A percentile compares a stretch with the other conserved stretches of the same genome.
Conservation (phyloP, 176 grass and related monocot genomes). For the Musa beccarii region DNA sequence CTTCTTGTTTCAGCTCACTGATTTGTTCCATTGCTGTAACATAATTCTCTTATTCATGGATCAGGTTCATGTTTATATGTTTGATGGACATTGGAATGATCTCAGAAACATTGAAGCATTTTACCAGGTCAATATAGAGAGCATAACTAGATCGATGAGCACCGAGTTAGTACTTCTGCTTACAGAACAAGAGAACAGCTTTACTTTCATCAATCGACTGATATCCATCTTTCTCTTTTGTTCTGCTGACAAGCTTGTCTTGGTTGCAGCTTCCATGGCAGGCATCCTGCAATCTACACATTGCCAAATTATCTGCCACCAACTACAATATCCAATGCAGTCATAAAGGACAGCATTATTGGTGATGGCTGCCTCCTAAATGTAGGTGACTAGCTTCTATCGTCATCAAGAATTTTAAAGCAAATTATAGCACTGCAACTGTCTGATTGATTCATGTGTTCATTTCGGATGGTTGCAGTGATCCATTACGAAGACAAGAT, state of each 20-base stretch:
- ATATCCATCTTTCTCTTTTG: not conserved
- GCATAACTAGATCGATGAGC: not conserved
- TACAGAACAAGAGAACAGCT: not conserved
- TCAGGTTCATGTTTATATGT: conserved; percentile 18
- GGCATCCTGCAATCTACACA: conserved; percentile 11
- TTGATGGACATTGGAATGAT: conserved; percentile 22
- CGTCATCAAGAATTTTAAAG: not conserved
- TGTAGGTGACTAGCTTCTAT: conserved; percentile 12
- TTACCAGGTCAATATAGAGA: conserved; percentile 16
- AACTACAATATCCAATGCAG: not conserved
- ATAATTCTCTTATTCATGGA: conserved; percentile 1
- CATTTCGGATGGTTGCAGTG: not conserved
- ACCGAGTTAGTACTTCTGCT: conserved; percentile 1
- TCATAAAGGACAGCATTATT: conserved; percentile 12
- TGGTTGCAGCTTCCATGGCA: conserved; percentile 11
- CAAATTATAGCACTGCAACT: not conserved
- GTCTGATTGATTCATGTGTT: no score
- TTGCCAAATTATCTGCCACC: conserved; percentile 10
- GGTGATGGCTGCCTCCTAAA: conserved; percentile 21
- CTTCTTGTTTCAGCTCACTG: not conserved
- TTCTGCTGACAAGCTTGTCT: not conserved
- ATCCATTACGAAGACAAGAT: not conserved
- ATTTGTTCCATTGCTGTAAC: not conserved
- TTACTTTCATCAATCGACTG: conserved; percentile 1
- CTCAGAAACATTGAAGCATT: conserved; percentile 2